Evolutionary conservation across 768 basidiomycete genomes (phyloP).

Genomic region (Sarcodon sp.): DNA sequence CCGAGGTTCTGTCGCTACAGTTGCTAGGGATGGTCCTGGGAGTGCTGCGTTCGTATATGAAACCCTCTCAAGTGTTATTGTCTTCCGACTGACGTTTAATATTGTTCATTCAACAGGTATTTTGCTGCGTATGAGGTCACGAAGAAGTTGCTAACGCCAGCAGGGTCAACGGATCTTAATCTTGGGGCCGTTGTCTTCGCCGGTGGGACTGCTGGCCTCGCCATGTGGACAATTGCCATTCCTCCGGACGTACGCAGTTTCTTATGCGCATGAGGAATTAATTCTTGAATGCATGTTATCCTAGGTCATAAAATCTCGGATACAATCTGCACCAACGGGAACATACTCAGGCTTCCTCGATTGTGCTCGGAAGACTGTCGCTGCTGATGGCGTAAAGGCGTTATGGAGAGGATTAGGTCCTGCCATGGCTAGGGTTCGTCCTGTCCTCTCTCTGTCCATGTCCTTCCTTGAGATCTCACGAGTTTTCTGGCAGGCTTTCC

Average conservation of each 20-base stretch:
- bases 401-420: slow-evolving; percentile 98
- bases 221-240: slow-evolving; percentile 97
- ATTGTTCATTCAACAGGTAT: slow-evolving; percentile 43
- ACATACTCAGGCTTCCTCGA: slow-evolving; percentile 94
- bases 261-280: not conserved
- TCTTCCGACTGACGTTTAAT: slow-evolving; percentile 2
- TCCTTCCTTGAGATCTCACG: not conserved
- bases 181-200: slow-evolving; percentile 81
- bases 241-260: slow-evolving; percentile 75
- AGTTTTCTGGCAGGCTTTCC: slow-evolving; percentile 61
- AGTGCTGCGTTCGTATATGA: slow-evolving; percentile 60
- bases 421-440: slow-evolving; percentile 83
- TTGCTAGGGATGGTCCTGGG: slow-evolving; percentile 92
- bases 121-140: slow-evolving; percentile 95
- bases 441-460: not conserved
- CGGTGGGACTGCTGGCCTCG: slow-evolving; percentile 89
- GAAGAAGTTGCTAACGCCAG: slow-evolving; percentile 77
- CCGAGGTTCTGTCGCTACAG: slow-evolving; percentile 86
- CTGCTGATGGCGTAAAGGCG: slow-evolving; percentile 73
- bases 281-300: not conserved
- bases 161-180: slow-evolving; percentile 67
- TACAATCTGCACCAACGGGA: slow-evolving; percentile 94
- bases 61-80: slow-evolving; percentile 25
- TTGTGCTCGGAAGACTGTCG: slow-evolving; percentile 86
- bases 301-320: slow-evolving; percentile 88